These are phyloP conservation scores for Salix dunnii DNA, from an alignment of 345 rosid genomes.

Conservation along the genomic window DNA sequence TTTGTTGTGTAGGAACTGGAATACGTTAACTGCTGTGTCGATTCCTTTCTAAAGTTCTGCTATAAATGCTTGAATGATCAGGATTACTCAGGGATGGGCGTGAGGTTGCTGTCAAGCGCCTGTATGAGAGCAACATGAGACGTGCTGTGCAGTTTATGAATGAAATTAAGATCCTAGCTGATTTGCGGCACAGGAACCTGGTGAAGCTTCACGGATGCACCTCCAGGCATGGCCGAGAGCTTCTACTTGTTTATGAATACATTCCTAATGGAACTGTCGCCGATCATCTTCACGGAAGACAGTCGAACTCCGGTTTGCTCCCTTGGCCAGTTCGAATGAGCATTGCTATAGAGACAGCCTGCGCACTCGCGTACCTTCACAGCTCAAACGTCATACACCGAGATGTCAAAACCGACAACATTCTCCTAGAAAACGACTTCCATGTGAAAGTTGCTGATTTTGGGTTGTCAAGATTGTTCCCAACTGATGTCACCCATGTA, in stretches of 20 bases:
- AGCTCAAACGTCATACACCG: conserved; percentile 66
- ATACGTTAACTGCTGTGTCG: background rate
- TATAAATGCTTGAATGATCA: conserved; percentile 18
- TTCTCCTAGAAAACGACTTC: conserved; percentile 57
- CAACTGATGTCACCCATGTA: conserved; percentile 67
- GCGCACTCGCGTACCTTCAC: conserved; percentile 67
- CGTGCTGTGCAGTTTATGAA: conserved; percentile 78
- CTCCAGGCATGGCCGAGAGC: conserved; percentile 70
- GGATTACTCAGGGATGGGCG: conserved; percentile 76
- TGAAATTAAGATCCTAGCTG: conserved; percentile 69
- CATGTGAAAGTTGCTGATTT: conserved; percentile 90
- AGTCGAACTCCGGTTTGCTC: conserved; percentile 40
- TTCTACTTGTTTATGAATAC: conserved; percentile 77
- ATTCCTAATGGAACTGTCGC: conserved; percentile 88
- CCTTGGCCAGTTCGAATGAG: conserved; percentile 69
- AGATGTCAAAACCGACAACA: conserved; percentile 83
- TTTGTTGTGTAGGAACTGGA: background rate
- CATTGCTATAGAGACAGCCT: conserved; percentile 80
- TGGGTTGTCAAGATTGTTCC: conserved; percentile 79
- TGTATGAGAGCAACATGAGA: conserved; percentile 57
- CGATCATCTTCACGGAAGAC: conserved; percentile 73
- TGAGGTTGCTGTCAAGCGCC: conserved; percentile 74
- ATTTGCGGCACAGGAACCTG: conserved; percentile 58
- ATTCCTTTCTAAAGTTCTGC: background rate
- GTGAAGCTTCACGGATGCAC: conserved; percentile 78